Base-by-base conservation (phyloP, 257 asterid species). In the Cinchona pubescens region DNA sequence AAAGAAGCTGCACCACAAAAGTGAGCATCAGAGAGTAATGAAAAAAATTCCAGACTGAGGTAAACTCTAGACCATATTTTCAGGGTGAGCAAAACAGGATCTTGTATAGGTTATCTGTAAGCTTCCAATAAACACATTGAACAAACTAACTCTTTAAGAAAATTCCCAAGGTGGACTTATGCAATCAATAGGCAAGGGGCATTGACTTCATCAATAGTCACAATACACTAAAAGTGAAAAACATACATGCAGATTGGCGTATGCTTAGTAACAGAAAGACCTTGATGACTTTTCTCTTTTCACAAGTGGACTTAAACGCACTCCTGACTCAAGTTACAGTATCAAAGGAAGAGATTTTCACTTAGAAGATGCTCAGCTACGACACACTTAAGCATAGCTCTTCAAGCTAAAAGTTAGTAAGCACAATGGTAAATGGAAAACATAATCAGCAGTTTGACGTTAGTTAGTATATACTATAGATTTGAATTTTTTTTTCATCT, bases 1-100 rank as follows among this genome's bases (percentile, higher is more conserved):
- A 64, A 86, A 89, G 79, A 89, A 89, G 87, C 94, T 89, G 87
- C 87, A 82, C 42, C 34, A 79, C 19, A 74, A 76, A 73, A 71
- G 55, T 25, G 29, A 73, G 40, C 27, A 58, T 56, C 40, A 71
- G 55, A 67, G 65, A 78, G 68, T 69, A 73, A 77, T 73, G 64
- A 73, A 65, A 43, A n/a, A n/a, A 69, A 60, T 38, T 63, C 53
- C 27, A 18, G 59, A 27, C 32, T 1, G 38, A 53, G 63, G 59
- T 45, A 32, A 68, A 71, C 13, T 62, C 67, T 55, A 55, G 62
- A 30, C 13, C 72, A 76, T 10, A 76, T 27, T 29, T 76, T 42
- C 79, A 63, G 76, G n/a, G 13, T 78, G 53, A 21, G 71, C 42
- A 60, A 30, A 25, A 35, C 71, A 74, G n/a, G 15, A 43, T 40